These are phyloP conservation scores for Oxyria digyna DNA, from an alignment of 148 eudicot genomes.

Conservation along the genomic window DNA sequence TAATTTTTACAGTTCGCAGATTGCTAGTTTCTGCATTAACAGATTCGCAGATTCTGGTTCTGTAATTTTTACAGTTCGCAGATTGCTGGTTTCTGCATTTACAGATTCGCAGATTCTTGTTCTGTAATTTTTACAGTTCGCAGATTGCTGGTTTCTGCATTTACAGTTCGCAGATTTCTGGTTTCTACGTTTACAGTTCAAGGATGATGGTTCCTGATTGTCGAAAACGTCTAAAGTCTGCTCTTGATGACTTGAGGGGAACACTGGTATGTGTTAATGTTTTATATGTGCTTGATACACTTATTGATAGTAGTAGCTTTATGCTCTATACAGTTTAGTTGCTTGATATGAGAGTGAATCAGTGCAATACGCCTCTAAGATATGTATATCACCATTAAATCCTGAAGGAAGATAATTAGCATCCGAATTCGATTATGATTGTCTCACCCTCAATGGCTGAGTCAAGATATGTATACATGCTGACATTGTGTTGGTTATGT, in stretches of 20 bases:
- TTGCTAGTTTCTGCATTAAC: no score
- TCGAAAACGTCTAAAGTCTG: constrained; percentile 60
- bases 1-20: no score
- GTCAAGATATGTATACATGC: neutral
- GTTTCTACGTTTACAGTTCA: no score
- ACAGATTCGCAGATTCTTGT: no score
- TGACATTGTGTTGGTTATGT: neutral
- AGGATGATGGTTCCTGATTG: constrained; percentile 99
- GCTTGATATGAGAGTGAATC: neutral
- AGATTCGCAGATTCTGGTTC: no score
- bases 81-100: no score
- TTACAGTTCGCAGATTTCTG: no score
- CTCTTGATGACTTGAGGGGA: constrained; percentile 71
- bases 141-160: no score
- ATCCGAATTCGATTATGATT: neutral
- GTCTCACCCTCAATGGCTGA: neutral
- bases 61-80: no score
- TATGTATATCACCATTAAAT: no score
- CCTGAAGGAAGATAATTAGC: neutral
- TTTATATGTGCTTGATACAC: neutral
- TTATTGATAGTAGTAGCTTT: neutral
- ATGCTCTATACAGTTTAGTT: neutral
- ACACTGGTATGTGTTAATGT: constrained; percentile 43
- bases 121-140: no score
- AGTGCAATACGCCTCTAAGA: no score